Conservation (phyloP, 73 alveolate genomes). For the Paramecium caudatum region DNA sequence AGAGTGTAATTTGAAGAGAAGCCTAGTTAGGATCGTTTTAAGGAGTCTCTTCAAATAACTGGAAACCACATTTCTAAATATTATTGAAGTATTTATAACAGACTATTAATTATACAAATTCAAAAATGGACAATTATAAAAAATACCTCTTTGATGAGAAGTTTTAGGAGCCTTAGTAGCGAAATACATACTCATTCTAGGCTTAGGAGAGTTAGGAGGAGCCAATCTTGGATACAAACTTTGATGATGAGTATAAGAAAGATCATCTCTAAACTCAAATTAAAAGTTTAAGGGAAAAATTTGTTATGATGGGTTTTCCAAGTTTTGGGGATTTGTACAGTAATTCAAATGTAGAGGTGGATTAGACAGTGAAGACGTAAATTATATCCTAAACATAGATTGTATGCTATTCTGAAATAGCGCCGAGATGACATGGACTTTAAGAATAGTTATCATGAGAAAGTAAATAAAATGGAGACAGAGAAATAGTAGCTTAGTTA, state of each 20-base stretch:
- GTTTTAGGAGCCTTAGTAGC: neutral
- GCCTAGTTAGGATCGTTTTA: neutral
- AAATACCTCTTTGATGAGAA: constrained; percentile 56
- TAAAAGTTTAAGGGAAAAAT: constrained; percentile 5
- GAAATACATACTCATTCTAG: constrained; percentile 9
- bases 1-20: constrained; percentile 54
- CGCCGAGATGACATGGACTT: constrained; percentile 20
- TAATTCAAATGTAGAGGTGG: constrained; percentile 17
- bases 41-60: neutral
- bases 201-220: constrained; percentile 36
- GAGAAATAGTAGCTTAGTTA: neutral
- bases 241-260: constrained; percentile 53
- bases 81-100: constrained; percentile 37
- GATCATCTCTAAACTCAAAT: constrained; percentile 1
- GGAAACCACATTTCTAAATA: constrained; percentile 51
- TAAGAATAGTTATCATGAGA: constrained; percentile 8
- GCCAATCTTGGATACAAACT: neutral
- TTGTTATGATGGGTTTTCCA: constrained; percentile 60
- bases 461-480: neutral
- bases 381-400: neutral
- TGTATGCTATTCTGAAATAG: neutral
- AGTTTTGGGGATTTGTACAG: constrained; percentile 48
- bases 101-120: no score
- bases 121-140: constrained; percentile 58
- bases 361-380: constrained; percentile 31